Conservation (phyloP, 2,329 filamentous ascomycete genomes). For the Colletotrichum lini region DNA sequence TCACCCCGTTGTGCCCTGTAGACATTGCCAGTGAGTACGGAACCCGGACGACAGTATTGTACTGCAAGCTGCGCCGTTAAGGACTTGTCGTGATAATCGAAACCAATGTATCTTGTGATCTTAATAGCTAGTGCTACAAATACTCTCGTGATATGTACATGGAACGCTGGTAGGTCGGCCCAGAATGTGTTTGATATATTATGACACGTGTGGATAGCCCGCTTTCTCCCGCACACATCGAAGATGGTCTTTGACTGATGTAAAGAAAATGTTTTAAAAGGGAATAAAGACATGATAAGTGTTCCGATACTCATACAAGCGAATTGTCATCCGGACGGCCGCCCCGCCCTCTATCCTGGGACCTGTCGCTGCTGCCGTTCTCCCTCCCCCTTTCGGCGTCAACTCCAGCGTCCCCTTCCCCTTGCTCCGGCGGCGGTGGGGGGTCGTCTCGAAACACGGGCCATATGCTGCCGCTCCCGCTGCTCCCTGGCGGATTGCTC, state of each 20-base stretch:
- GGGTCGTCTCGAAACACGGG: conserved; percentile 34
- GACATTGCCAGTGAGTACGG: neutral
- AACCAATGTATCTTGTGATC: neutral
- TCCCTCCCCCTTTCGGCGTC: conserved; percentile 8
- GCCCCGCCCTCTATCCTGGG: conserved; percentile 30
- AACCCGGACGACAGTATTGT: neutral
- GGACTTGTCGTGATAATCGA: neutral
- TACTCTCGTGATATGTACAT: neutral
- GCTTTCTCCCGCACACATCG: neutral
- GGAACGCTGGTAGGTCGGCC: neutral
- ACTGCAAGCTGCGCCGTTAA: neutral
- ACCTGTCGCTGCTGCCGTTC: conserved; percentile 16
- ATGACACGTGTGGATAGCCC: neutral
- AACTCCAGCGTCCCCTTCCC: neutral
- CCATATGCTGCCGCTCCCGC: conserved; percentile 34
- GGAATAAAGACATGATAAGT: conserved; percentile 38
- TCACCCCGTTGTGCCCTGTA: neutral
- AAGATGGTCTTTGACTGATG: neutral
- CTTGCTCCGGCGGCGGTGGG: neutral
- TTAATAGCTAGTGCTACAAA: neutral
- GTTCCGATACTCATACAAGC: conserved; percentile 51
- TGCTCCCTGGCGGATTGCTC: conserved; percentile 40
- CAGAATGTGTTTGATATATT: neutral
- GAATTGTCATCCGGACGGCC: conserved; percentile 46
- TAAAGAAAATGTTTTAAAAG: conserved; percentile 32